Evolutionary conservation across 208 protist species (phyloP).

Genomic region (Vickermania spadyakhi): DNA sequence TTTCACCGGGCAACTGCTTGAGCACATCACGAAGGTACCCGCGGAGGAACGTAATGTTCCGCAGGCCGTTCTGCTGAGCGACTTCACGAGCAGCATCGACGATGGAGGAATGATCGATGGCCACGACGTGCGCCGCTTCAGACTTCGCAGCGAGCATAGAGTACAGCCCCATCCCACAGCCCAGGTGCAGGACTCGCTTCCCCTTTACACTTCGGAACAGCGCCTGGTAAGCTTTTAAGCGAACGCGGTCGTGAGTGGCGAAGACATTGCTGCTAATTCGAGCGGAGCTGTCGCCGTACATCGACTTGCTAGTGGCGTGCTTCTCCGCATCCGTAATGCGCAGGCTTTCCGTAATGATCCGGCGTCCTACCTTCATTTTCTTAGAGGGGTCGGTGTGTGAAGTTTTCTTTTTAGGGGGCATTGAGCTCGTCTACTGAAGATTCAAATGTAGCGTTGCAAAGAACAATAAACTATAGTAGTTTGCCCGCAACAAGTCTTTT

Average conservation of each 20-base stretch:
- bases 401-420: slow-evolving; percentile 11
- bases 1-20: slow-evolving; percentile 34
- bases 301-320: slow-evolving; percentile 65
- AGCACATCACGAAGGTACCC: slow-evolving; percentile 57
- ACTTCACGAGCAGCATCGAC: slow-evolving; percentile 72
- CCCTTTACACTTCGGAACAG: slow-evolving; percentile 62
- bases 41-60: slow-evolving; percentile 73
- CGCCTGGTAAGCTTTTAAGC: slow-evolving; percentile 71
- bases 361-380: background rate
- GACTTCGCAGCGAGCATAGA: slow-evolving; percentile 74
- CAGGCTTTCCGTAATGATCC: slow-evolving; percentile 59
- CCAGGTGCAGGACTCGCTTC: slow-evolving; percentile 83
- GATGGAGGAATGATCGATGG: slow-evolving; percentile 70
- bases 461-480: too few species aligned
- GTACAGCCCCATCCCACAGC: slow-evolving; percentile 82
- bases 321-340: slow-evolving; percentile 80
- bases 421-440: too few species aligned
- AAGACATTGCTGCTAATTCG: slow-evolving; percentile 76
- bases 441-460: too few species aligned
- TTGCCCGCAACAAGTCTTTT: too few species aligned
- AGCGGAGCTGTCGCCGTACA: slow-evolving; percentile 73
- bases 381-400: background rate
- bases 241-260: slow-evolving; percentile 58
- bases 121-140: slow-evolving; percentile 68
- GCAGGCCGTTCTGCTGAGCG: slow-evolving; percentile 66